Percentiles rank a stretch among this genome's conserved stretches.
phyloP scores from a whole-genome alignment of 2,329 filamentous ascomycete genomes.

The Fusarium verticillioides region DNA sequence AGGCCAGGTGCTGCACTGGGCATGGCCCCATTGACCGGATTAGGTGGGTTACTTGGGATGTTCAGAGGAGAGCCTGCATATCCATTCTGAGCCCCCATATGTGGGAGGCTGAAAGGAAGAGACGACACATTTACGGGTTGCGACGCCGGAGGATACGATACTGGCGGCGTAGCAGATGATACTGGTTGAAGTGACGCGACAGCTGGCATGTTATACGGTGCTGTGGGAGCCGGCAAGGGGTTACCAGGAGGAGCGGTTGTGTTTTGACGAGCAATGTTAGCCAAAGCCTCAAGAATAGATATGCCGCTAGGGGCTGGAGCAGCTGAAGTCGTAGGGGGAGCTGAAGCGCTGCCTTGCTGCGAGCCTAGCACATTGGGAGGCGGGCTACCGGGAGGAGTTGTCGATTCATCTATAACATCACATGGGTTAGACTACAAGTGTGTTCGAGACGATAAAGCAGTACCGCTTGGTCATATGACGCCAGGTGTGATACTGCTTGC shows the following conservation, averaged over 20 bases:
- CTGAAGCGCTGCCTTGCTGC: constrained; percentile 45
- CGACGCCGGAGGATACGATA: constrained; percentile 56
- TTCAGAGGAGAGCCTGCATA: constrained; percentile 43
- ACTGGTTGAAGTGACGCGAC: constrained; percentile 48
- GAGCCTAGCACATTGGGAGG: constrained; percentile 59
- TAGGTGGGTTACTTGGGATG: constrained; percentile 45
- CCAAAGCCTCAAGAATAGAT: constrained; percentile 81
- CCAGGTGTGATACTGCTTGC: neutral
- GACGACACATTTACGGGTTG: constrained; percentile 70
- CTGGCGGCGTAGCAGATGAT: constrained; percentile 45
- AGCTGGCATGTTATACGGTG: constrained; percentile 54
- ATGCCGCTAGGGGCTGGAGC: constrained; percentile 57
- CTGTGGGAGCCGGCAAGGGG: constrained; percentile 55
- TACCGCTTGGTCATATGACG: neutral
- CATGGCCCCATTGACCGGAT: constrained; percentile 48
- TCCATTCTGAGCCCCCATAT: constrained; percentile 52
- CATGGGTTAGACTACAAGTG: constrained; percentile 53
- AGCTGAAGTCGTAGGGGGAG: constrained; percentile 32
- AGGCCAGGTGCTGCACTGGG: constrained; percentile 48
- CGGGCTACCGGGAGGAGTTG: constrained; percentile 75
- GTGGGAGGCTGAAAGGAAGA: constrained; percentile 55
- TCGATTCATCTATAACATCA: constrained; percentile 69
- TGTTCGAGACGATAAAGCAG: neutral
- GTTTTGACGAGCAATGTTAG: constrained; percentile 83
- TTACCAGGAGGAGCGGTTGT: constrained; percentile 59